These are phyloP conservation scores for Axilococcus clingmanii DNA, from an alignment of 139 green algal species.

Conservation along the genomic window DNA sequence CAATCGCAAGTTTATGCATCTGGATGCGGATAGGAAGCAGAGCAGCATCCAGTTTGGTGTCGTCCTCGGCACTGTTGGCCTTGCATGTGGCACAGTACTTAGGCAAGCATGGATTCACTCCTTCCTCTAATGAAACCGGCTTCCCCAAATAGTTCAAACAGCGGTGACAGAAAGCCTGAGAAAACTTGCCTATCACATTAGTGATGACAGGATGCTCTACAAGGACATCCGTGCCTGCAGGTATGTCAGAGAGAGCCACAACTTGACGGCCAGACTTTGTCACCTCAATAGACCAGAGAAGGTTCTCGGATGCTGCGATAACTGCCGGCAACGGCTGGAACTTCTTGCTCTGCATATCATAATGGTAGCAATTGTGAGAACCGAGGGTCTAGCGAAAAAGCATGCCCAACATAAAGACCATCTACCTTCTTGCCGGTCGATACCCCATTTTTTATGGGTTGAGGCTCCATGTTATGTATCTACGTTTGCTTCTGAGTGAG, in stretches of 20 bases:
- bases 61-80: neutral
- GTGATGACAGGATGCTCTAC: constrained; percentile 10
- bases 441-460: too few species aligned
- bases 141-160: constrained; percentile 3
- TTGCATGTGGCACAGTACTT: constrained; percentile 15
- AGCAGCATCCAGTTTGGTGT: constrained; percentile 6
- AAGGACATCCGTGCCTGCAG: constrained; percentile 12
- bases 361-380: too few species aligned
- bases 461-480: too few species aligned
- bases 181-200: constrained; percentile 7
- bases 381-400: too few species aligned
- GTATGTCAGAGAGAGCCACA: constrained; percentile 15
- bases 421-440: too few species aligned
- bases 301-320: neutral
- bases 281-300: constrained; percentile 10
- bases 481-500: too few species aligned
- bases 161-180: neutral
- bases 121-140: neutral
- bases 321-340: constrained; percentile 7
- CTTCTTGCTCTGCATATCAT: too few species aligned
- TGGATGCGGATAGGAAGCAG: constrained; percentile 14
- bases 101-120: constrained; percentile 24
- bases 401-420: too few species aligned
- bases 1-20: constrained; percentile 11
- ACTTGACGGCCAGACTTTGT: constrained; percentile 6